phyloP scores from a whole-genome alignment of 768 basidiomycete genomes.

The Sporobolomyces roseus region DNA sequence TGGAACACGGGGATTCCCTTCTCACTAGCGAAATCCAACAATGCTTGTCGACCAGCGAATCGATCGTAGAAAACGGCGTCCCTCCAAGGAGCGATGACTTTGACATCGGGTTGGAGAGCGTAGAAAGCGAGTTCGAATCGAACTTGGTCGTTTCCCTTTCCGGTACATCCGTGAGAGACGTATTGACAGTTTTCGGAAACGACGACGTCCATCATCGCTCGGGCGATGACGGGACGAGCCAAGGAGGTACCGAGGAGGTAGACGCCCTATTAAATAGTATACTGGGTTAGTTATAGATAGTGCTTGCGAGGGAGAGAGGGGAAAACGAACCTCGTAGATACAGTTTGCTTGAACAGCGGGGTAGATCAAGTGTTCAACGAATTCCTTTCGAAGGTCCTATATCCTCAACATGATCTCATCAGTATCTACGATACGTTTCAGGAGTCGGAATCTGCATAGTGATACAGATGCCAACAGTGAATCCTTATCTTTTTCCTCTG shows the following conservation, averaged over 20 bases:
- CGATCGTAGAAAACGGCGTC: slow-evolving; percentile 98
- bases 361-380: slow-evolving; percentile 92
- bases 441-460: too few species aligned
- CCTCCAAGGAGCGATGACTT: slow-evolving; percentile 97
- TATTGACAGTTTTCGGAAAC: slow-evolving; percentile 91
- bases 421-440: too few species aligned
- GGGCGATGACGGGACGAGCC: slow-evolving; percentile 95
- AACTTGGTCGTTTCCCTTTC: slow-evolving; percentile 99
- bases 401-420: too few species aligned
- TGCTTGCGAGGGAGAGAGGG: background rate
- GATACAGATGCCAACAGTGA: too few species aligned
- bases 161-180: slow-evolving; percentile 97
- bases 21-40: slow-evolving; percentile 81
- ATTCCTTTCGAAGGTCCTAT: slow-evolving; percentile 89
- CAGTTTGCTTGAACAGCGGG: slow-evolving; percentile 97
- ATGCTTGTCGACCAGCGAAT: slow-evolving; percentile 89
- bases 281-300: slow-evolving; percentile 4
- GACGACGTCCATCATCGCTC: slow-evolving; percentile 94
- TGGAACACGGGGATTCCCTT: slow-evolving; percentile 89
- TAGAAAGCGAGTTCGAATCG: slow-evolving; percentile 99
- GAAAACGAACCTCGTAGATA: slow-evolving; percentile 78
- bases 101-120: slow-evolving; percentile 96
- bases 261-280: slow-evolving; percentile 61
- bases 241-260: slow-evolving; percentile 97
- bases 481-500: background rate